Base-by-base conservation (phyloP, 2,329 filamentous ascomycete genomes). In the Cladosporium colombiae region DNA sequence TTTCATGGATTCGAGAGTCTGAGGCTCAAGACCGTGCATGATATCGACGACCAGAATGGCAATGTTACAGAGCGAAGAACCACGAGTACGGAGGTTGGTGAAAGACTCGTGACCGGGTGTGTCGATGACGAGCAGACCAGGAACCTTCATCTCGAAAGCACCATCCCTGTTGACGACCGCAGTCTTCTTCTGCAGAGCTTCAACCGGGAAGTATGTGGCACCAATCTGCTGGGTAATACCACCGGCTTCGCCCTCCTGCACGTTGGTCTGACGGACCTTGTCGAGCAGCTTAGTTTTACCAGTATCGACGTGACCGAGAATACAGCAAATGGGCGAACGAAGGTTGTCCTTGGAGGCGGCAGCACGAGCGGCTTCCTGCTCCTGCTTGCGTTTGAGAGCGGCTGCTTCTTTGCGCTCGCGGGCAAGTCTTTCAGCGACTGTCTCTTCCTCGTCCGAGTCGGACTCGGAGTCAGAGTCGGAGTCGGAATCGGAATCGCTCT, bases 101-200 rank as follows among this genome's bases (percentile, higher is more conserved):
- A 99, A 99, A 75, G 95, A 99, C 88, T 99, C 95, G 93, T 99
- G 95, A 83, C 95, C 95, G 75, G 95, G 96, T 0, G 95, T 99
- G 81, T 99, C 95, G 75, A 99, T 99, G 75, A 99, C 89, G 71
- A 99, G 83, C 64, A 99, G 87, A 86, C 95, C 95, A 53, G 95
- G 96, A 25, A 99, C 92, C 83, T 97, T 99, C 87, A 97, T 96
- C 68, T 97, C 91, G 78, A 99, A 97, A 65, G 85, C 85, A 74
- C 89, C 89, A 76, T 99, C 93, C 75, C 87, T 86, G 84, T 99
- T 99, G 76, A 99, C 91, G 18, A 98, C 94, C 23, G 88, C 86
- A 18, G 92, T 97, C 86, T 99, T 99, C 78, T 93, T 90, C 80
- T 88, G 86, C 76, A 99, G 89, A 67, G 95, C 92, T 62, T 98